These are phyloP conservation scores for Sclerotinia borealis DNA, from an alignment of 2,329 filamentous ascomycete genomes.

Conservation along the genomic window DNA sequence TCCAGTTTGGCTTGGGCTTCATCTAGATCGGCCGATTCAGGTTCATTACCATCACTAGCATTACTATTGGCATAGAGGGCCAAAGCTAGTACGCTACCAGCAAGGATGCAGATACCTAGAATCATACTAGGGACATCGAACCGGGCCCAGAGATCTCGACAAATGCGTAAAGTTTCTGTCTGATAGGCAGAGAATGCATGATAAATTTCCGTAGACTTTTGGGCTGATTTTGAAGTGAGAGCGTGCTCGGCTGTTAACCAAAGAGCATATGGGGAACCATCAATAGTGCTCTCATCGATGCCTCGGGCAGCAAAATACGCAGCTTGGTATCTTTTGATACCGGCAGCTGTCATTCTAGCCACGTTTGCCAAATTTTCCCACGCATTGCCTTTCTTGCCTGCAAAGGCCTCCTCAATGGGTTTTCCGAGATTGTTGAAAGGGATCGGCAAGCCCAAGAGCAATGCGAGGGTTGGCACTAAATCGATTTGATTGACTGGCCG, in stretches of 20 bases:
- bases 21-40: slow-evolving; percentile 54
- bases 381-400: slow-evolving; percentile 59
- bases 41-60: slow-evolving; percentile 48
- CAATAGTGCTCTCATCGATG: slow-evolving; percentile 53
- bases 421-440: slow-evolving; percentile 93
- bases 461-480: slow-evolving; percentile 82
- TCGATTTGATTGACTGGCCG: slow-evolving; percentile 82
- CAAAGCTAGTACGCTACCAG: slow-evolving; percentile 60
- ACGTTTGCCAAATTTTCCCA: slow-evolving; percentile 74
- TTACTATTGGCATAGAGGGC: slow-evolving; percentile 64
- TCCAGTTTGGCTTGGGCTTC: slow-evolving; percentile 53
- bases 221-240: slow-evolving; percentile 30
- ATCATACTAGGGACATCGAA: slow-evolving; percentile 87
- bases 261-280: slow-evolving; percentile 47
- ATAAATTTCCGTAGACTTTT: slow-evolving; percentile 40
- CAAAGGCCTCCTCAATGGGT: slow-evolving; percentile 91
- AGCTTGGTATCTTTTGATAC: slow-evolving; percentile 82
- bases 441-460: slow-evolving; percentile 85
- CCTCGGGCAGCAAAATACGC: slow-evolving; percentile 73
- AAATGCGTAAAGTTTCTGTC: slow-evolving; percentile 68
- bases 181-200: slow-evolving; percentile 68
- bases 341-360: slow-evolving; percentile 71
- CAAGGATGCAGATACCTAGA: slow-evolving; percentile 67
- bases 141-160: slow-evolving; percentile 80
- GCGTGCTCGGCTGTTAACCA: slow-evolving; percentile 48